Conservation (phyloP, 192 early-diverging fungal species). For the Allomyces macrogynus region DNA sequence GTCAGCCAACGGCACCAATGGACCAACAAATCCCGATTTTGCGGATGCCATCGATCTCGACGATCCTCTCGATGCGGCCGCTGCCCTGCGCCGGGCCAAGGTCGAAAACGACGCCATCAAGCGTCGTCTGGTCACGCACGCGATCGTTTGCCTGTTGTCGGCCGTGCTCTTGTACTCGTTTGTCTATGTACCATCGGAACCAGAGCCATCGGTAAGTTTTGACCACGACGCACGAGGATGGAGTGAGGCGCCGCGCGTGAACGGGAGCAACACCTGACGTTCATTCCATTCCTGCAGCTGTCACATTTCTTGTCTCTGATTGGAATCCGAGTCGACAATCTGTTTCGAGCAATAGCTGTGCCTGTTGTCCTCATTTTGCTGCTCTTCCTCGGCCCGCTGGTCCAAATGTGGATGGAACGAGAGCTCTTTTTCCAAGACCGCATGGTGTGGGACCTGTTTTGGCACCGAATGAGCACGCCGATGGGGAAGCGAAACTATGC, state of each 20-base stretch:
- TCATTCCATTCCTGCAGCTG: not conserved
- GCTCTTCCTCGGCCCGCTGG: conserved; percentile 38
- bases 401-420: conserved; percentile 15
- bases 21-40: too few species aligned
- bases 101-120: not conserved
- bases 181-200: not conserved
- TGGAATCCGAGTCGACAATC: not conserved
- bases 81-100: too few species aligned
- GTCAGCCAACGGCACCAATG: too few species aligned
- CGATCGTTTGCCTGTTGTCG: not conserved
- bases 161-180: not conserved
- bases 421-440: conserved; percentile 19
- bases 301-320: not conserved
- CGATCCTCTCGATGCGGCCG: too few species aligned
- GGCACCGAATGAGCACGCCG: conserved; percentile 9
- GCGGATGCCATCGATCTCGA: too few species aligned
- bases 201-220: not conserved
- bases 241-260: too few species aligned
- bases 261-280: not conserved
- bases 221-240: not conserved
- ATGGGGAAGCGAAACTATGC: conserved; percentile 20
- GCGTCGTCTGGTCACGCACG: too few species aligned
- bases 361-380: conserved; percentile 20
- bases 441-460: conserved; percentile 9
- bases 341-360: conserved; percentile 5